Conservation (phyloP, 169 alveolate species). For the Cryptosporidium felis region DNA sequence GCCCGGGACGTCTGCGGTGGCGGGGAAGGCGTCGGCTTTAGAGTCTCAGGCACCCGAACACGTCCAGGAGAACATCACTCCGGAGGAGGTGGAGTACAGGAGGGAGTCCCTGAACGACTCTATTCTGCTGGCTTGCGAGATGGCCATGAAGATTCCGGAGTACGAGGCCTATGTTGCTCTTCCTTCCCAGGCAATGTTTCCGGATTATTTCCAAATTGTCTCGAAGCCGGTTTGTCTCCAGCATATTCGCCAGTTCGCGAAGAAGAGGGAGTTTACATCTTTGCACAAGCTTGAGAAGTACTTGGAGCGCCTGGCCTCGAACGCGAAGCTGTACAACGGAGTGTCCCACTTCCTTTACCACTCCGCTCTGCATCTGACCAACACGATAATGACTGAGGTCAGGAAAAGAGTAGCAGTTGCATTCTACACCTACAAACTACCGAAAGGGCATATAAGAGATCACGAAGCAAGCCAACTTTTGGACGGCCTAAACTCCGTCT, state of each 20-base stretch:
- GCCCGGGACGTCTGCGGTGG: too few relatives aligned
- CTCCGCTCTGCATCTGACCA: slow-evolving; percentile 62
- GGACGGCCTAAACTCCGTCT: slow-evolving; percentile 54
- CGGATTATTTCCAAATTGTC: slow-evolving; percentile 58
- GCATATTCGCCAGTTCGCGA: slow-evolving; percentile 56
- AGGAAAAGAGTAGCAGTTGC: slow-evolving; percentile 65
- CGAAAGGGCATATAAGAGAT: slow-evolving; percentile 66
- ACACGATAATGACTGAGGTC: slow-evolving; percentile 41
- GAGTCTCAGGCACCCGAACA: too few relatives aligned
- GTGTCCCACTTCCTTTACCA: slow-evolving; percentile 29
- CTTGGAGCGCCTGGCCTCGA: slow-evolving; percentile 50
- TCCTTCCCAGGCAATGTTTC: slow-evolving; percentile 26
- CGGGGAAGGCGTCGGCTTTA: too few relatives aligned
- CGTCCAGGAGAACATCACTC: slow-evolving; percentile 48
- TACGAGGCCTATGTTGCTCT: slow-evolving; percentile 44
- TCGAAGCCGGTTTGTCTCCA: slow-evolving; percentile 53
- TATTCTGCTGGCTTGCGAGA: slow-evolving; percentile 39
- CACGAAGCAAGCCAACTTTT: slow-evolving; percentile 59
- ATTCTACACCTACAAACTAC: slow-evolving; percentile 42
- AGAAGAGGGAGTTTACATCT: slow-evolving; percentile 57
- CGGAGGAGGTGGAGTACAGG: slow-evolving; percentile 56
- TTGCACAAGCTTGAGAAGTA: slow-evolving; percentile 56
- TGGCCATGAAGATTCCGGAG: slow-evolving; percentile 51
- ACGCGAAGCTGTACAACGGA: slow-evolving; percentile 57
- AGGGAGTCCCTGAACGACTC: slow-evolving; percentile 29